Evolutionary conservation across 2,329 filamentous ascomycete species (phyloP).

Genomic region (Talaromyces sp.): DNA sequence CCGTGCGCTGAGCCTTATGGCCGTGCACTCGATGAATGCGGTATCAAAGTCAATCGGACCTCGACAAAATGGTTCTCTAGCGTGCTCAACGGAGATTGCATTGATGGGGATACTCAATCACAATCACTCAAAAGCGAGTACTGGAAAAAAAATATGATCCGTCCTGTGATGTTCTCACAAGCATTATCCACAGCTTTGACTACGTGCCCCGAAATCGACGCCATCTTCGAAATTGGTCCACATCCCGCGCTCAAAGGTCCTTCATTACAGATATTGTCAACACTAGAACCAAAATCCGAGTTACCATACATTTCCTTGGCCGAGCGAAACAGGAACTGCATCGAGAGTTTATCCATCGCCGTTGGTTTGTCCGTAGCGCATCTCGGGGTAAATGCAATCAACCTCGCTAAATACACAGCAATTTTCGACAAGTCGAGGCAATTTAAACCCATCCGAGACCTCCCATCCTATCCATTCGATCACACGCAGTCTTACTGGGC

Average conservation of each 20-base stretch:
- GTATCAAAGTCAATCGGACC: constrained; percentile 8
- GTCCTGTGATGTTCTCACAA: constrained; percentile 19
- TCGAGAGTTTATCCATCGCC: background rate
- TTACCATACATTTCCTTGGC: constrained; percentile 13
- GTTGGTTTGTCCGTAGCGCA: constrained; percentile 14
- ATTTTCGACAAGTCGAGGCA: background rate
- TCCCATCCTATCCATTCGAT: constrained; percentile 17
- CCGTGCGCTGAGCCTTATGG: constrained; percentile 18
- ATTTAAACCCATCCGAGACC: background rate
- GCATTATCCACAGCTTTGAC: constrained; percentile 14
- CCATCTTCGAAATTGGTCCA: constrained; percentile 24
- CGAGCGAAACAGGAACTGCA: constrained; percentile 7
- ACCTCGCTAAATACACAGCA: constrained; percentile 3
- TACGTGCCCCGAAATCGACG: constrained; percentile 3
- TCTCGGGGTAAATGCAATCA: constrained; percentile 9
- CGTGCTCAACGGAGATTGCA: background rate
- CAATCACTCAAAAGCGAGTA: constrained; percentile 30
- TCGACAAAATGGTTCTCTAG: background rate
- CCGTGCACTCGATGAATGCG: constrained; percentile 7
- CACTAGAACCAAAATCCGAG: background rate
- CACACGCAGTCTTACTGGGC: constrained; percentile 10
- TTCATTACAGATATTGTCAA: constrained; percentile 11
- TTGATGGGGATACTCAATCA: constrained; percentile 3
- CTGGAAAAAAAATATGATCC: constrained; percentile 10
- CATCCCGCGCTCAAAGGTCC: constrained; percentile 26